Percentiles rank a stretch among this genome's conserved stretches.
phyloP scores from a whole-genome alignment of 768 basidiomycete species.

The Pleurotus platypus region DNA sequence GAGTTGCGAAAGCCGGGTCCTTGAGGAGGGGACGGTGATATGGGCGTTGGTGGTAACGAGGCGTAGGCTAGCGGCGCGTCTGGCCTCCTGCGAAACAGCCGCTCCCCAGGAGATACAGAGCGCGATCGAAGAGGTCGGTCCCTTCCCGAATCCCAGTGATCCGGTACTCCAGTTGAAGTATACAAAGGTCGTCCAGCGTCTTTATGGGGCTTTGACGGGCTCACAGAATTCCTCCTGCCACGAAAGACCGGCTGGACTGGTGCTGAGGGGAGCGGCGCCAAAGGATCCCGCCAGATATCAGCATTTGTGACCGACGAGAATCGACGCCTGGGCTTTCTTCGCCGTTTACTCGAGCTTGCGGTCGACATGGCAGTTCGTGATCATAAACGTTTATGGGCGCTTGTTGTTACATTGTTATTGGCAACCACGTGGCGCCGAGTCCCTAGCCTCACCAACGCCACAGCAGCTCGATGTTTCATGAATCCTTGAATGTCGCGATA shows the following conservation, averaged over 20 bases:
- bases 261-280: conserved; percentile 22
- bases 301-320: conserved; percentile 28
- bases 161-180: conserved; percentile 19
- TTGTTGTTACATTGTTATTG: too few species aligned
- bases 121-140: conserved; percentile 15
- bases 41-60: conserved; percentile 73
- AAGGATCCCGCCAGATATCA: conserved; percentile 18
- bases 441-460: background rate
- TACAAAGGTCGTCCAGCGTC: conserved; percentile 14
- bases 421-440: too few species aligned
- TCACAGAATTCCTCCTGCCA: conserved; percentile 22
- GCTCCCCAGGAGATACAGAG: conserved; percentile 20
- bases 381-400: too few species aligned
- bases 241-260: conserved; percentile 20
- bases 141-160: conserved; percentile 28
- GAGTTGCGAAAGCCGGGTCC: conserved; percentile 23
- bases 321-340: conserved; percentile 27
- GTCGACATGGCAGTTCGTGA: conserved; percentile 3
- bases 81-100: conserved; percentile 20
- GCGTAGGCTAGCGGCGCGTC: conserved; percentile 53
- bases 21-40: conserved; percentile 41
- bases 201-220: conserved; percentile 19
- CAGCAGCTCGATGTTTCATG: background rate
- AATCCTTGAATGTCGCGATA: conserved; percentile 2
- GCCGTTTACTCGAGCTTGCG: conserved; percentile 20